Conservation (phyloP, 139 green algal genomes). For the Eudorina sp. region DNA sequence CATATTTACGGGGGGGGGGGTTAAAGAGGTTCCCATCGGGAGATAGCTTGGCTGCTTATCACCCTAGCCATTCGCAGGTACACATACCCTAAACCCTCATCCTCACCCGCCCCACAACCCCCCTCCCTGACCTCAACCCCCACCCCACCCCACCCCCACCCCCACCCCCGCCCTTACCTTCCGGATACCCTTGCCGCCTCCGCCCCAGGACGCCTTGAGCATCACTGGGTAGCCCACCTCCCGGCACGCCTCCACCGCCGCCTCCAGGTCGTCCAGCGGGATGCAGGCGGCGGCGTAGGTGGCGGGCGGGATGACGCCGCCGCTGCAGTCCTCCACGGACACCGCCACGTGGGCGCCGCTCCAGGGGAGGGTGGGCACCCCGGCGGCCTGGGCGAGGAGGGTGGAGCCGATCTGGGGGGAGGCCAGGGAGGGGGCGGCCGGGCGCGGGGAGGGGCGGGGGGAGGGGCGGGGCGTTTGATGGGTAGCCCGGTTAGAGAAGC, state of each 20-base stretch:
- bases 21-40: no score
- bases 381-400: constrained; percentile 95
- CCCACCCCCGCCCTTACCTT: background rate
- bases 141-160: background rate
- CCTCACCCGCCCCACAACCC: background rate
- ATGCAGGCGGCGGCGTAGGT: constrained; percentile 86
- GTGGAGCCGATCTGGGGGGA: constrained; percentile 87
- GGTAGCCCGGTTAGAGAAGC: no score
- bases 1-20: no score
- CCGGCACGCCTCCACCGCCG: constrained; percentile 79
- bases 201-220: constrained; percentile 97
- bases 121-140: background rate
- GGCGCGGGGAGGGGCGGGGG: background rate
- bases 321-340: constrained; percentile 73
- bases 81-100: no score
- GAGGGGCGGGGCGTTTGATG: no score
- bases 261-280: constrained; percentile 76
- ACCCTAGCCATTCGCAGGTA: no score
- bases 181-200: constrained; percentile 97
- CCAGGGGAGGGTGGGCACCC: constrained; percentile 95
- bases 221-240: constrained; percentile 95
- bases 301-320: constrained; percentile 80
- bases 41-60: no score
- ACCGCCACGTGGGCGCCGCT: constrained; percentile 84
- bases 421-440: background rate